These are phyloP conservation scores for Talaromyces adpressus DNA, from an alignment of 495 filamentous ascomycete genomes.

Conservation along the genomic window DNA sequence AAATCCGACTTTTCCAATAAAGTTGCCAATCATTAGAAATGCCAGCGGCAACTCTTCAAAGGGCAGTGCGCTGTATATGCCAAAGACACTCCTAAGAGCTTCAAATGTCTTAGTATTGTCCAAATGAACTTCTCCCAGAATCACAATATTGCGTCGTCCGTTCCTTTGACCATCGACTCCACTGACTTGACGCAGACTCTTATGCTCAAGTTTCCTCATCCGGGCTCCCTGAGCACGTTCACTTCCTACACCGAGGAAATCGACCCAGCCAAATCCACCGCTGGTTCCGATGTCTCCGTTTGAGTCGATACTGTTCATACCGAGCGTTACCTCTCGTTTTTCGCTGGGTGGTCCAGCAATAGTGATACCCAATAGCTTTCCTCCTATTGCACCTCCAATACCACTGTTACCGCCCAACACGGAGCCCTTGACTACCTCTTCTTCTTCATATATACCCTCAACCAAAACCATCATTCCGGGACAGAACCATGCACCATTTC, in stretches of 20 bases:
- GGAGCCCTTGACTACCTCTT: constrained; percentile 58
- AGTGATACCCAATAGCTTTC: constrained; percentile 80
- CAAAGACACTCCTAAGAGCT: constrained; percentile 69
- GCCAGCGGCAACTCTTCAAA: constrained; percentile 58
- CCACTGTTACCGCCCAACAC: constrained; percentile 68
- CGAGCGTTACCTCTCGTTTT: constrained; percentile 69
- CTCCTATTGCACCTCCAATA: constrained; percentile 81
- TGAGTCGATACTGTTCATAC: constrained; percentile 50
- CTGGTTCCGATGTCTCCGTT: constrained; percentile 50
- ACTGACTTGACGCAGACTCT: constrained; percentile 21
- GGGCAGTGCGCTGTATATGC: constrained; percentile 48
- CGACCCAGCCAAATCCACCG: constrained; percentile 91
- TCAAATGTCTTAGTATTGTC: constrained; percentile 71
- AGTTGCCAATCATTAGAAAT: constrained; percentile 80
- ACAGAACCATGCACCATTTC: constrained; percentile 77
- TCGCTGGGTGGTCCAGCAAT: constrained; percentile 88
- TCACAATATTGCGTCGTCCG: constrained; percentile 49
- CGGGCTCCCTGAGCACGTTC: constrained; percentile 74
- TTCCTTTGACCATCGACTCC: constrained; percentile 24
- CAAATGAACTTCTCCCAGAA: constrained; percentile 78
- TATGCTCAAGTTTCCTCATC: constrained; percentile 71
- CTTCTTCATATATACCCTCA: constrained; percentile 92
- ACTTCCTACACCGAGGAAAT: constrained; percentile 87
- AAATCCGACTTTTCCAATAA: constrained; percentile 66
- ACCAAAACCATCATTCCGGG: constrained; percentile 94